These are phyloP conservation scores for Colletotrichum spinosum DNA, from an alignment of 2,329 filamentous ascomycete species.

Conservation along the genomic window DNA sequence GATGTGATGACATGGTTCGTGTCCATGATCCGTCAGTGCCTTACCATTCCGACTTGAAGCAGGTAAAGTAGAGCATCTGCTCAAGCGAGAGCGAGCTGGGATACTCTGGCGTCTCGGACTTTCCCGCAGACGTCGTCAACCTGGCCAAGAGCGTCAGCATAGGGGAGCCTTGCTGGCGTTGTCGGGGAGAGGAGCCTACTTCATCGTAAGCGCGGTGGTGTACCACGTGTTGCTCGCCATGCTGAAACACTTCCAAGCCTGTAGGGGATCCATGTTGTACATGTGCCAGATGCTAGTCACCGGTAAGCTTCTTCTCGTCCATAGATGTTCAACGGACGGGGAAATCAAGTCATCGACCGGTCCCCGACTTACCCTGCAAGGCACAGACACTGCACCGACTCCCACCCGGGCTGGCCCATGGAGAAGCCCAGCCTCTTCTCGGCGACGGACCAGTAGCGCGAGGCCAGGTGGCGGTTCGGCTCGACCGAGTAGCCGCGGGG, in stretches of 20 bases:
- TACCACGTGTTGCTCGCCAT: slow-evolving; percentile 37
- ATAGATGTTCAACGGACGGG: too few relatives aligned
- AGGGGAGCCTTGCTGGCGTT: too few relatives aligned
- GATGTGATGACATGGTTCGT: neutral
- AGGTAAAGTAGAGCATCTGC: slow-evolving; percentile 36
- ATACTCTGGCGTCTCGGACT: slow-evolving; percentile 17
- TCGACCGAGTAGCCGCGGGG: slow-evolving; percentile 31
- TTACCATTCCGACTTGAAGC: slow-evolving; percentile 35
- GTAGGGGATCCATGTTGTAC: slow-evolving; percentile 37
- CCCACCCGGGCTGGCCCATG: slow-evolving; percentile 33
- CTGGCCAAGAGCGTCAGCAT: slow-evolving; percentile 1
- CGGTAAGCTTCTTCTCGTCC: too few relatives aligned
- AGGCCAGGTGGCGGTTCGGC: slow-evolving; percentile 34
- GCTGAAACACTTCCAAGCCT: slow-evolving; percentile 38
- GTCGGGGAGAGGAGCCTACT: neutral
- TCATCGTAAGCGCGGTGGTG: slow-evolving; percentile 27
- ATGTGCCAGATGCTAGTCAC: slow-evolving; percentile 37
- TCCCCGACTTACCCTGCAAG: slow-evolving; percentile 28
- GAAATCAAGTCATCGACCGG: neutral
- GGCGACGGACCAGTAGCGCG: slow-evolving; percentile 34
- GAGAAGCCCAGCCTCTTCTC: slow-evolving; percentile 35
- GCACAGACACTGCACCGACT: slow-evolving; percentile 36
- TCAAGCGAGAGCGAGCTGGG: slow-evolving; percentile 23
- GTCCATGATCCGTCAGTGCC: neutral
- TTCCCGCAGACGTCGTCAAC: slow-evolving; percentile 8